Base-by-base conservation (phyloP, 2,329 filamentous ascomycete genomes). In the Pseudogymnoascus sp. region DNA sequence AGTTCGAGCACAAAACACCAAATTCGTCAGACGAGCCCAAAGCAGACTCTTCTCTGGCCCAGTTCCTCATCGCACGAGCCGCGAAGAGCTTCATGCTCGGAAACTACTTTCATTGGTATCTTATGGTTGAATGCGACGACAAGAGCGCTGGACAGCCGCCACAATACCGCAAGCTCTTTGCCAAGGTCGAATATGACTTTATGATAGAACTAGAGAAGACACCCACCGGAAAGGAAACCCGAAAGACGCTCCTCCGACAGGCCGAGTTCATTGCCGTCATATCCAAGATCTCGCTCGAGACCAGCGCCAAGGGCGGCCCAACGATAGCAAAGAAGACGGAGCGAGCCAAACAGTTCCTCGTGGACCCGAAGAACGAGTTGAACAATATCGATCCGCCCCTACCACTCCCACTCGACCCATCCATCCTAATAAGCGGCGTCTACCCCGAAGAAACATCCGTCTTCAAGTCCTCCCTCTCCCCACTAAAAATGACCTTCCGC, bases 21-120 rank as follows among this genome's bases (percentile, higher is more conserved):
- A 80, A 82, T 31, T 81, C 82, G 1, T 81, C 82, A n/a, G 78
- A 84, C 64, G 85, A 91, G 67, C 80, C 81, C 44, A 79, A 82
- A 0, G 82, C 85, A 56, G 89, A 95, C 70, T 96, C 93, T 0
- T 96, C 93, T 0, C 79, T 99, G 5, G 93, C 93, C 2, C 86
- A 85, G 24, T 99, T 99, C 72, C 80, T 99, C 2, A 95, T 99
- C 63, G 86, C 89, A 1, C 85, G 95, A 37, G 96, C 95, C 3
- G 89, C 90, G 13, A 86, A 88, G 66, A 97, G 96, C 72, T 90
- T 97, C 71, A 88, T 89, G 65, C 82, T 99, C 1, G 95, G 93
- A 31, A 99, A 96, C 73, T 96, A 96, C 76, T 85, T 99, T 62
- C 91, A 97, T 74, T 99, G 95, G 95, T 99, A 97, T 74, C 81